These are phyloP conservation scores for Neonectria coccinea DNA, from an alignment of 2,329 filamentous ascomycete genomes.

Conservation along the genomic window DNA sequence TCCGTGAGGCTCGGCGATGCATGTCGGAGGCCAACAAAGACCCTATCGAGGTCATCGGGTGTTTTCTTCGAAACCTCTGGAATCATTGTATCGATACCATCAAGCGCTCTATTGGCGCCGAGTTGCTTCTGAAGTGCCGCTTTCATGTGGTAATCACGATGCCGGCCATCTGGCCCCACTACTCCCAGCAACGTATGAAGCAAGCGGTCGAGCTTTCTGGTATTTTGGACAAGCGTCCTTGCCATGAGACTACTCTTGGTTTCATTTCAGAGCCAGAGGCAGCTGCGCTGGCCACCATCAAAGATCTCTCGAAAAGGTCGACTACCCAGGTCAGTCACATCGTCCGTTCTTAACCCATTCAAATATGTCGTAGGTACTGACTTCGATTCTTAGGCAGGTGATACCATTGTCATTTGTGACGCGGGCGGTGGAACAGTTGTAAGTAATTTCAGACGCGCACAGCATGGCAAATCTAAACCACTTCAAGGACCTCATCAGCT, in stretches of 20 bases:
- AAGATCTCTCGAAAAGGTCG: constrained; percentile 41
- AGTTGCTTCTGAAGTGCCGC: too few relatives aligned
- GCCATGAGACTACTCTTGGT: constrained; percentile 46
- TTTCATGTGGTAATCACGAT: constrained; percentile 55
- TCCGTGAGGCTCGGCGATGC: constrained; percentile 25
- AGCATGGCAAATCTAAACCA: not conserved
- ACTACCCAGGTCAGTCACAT: constrained; percentile 35
- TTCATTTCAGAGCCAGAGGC: constrained; percentile 61
- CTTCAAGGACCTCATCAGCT: constrained; percentile 56
- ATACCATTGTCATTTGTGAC: constrained; percentile 51
- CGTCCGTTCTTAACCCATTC: too few relatives aligned
- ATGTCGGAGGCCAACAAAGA: constrained; percentile 31
- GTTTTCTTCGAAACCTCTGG: constrained; percentile 43
- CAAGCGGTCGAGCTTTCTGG: constrained; percentile 50
- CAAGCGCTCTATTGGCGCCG: constrained; percentile 16
- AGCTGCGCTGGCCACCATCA: constrained; percentile 54
- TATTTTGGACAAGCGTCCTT: constrained; percentile 44
- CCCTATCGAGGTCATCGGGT: too few relatives aligned
- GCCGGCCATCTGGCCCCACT: constrained; percentile 57
- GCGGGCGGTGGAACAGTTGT: constrained; percentile 54
- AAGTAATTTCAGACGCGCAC: not conserved
- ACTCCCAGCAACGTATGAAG: constrained; percentile 51
- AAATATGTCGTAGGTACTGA: too few relatives aligned
- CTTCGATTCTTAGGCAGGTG: constrained; percentile 24
- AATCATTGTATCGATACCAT: constrained; percentile 44